Evolutionary conservation across 2,329 filamentous ascomycete species (phyloP), one percentile per base, ranked within the genome.

Genomic region (Cucurbitaria berberidis): DNA sequence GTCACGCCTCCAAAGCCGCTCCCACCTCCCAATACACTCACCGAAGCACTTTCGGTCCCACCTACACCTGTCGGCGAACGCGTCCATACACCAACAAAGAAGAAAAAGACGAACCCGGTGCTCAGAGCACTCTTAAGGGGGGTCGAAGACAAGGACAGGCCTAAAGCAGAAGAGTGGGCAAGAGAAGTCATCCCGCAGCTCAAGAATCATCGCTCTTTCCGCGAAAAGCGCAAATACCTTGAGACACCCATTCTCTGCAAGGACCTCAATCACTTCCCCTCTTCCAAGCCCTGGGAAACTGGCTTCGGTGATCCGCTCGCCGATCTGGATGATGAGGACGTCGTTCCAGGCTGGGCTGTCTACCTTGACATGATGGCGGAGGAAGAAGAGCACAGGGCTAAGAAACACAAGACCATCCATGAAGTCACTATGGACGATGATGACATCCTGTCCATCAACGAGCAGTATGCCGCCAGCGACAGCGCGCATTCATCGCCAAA

Each of bases 281-380:
- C 66, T 1, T 57, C 63, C 42, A 65, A 66, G 40, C 72, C 72
- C 21, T 74, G 72, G 72, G 56, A 70, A 45, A 47, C 62, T 7
- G 70, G 67, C 16, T 74, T 66, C 40, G 67, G 71, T 19, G 54
- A 70, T 21, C 63, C 63, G 1, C 62, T 69, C 4, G 69, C 64
- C 21, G 58, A 67, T 18, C 40, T 64, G 34, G 64, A 69, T 7
- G 68, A 70, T 18, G 64, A 69, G 2, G 64, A 67, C 7, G 52
- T 65, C 5, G 69, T 65, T 3, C 70, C 70, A 6, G 64, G 57
- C 30, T 73, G 69, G 69, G 67, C 68, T 38, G 63, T 69, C 18
- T 68, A 70, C 30, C 53, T 59, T 2, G 67, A 70, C 26, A 54
- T 68, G 45, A 35, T 67, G 10, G 59, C 63, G n/a, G 65, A 71